Evolutionary conservation across 192 early-diverging fungal genomes (phyloP).

Genomic region (Neocallimastix lanati): DNA sequence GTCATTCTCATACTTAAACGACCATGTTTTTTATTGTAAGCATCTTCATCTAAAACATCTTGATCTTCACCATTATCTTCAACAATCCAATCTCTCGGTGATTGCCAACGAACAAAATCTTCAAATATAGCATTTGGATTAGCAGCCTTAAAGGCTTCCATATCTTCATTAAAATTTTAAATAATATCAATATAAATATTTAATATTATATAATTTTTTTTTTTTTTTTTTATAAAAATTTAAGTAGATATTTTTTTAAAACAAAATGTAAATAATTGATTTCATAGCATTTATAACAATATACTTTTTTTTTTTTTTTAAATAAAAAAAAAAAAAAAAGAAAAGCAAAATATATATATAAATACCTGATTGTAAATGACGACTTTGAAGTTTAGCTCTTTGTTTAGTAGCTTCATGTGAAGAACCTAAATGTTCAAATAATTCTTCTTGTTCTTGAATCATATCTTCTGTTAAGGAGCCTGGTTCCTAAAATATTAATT

Average conservation of each 20-base stretch:
- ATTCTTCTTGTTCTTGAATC: conserved; percentile 56
- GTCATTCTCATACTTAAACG: conserved; percentile 61
- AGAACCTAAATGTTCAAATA: conserved; percentile 60
- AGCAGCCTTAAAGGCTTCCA: conserved; percentile 88
- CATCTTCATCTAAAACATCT: conserved; percentile 10
- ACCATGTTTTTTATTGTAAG: conserved; percentile 4
- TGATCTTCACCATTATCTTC: conserved; percentile 19
- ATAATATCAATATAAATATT: no score
- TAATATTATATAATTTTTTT: no score
- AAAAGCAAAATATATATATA: not conserved
- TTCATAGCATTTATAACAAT: no score
- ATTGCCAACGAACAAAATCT: conserved; percentile 91
- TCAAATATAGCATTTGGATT: conserved; percentile 58
- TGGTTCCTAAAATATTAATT: conserved; percentile 22
- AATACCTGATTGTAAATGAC: conserved; percentile 45
- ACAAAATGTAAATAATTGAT: no score
- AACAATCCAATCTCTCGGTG: conserved; percentile 78
- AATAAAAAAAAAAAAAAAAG: no score
- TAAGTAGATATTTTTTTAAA: no score
- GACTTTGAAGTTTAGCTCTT: conserved; percentile 59
- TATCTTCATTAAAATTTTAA: conserved; percentile 46
- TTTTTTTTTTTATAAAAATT: no score
- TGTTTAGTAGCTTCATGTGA: conserved; percentile 47
- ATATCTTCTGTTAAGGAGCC: conserved; percentile 79
- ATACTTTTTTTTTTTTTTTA: no score